Base-by-base conservation (phyloP, 257 asterid species). In the Jacaranda copaia region DNA sequence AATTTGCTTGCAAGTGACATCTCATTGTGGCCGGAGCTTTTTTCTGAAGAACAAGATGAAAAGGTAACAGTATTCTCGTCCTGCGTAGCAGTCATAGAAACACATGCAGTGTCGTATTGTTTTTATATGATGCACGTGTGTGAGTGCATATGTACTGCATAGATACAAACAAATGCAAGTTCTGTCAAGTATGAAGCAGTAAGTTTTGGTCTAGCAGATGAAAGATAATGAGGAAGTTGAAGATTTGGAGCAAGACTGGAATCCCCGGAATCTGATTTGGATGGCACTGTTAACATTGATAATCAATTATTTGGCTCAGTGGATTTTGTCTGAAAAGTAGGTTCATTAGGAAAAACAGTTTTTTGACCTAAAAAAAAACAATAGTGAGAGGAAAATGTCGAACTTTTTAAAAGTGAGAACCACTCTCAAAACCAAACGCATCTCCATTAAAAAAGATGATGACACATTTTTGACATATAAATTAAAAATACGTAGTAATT, bases 261-360 rank as follows among this genome's bases (percentile, higher is more conserved):
- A 85, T 72, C 82, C 85, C 85, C 88, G 70, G 97, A 87, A 16
- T 80, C 85, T 7, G 73, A 84, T 76, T 80, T 91, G 84, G 90
- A 80, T 82, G 93, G 87, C 61, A 83, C 87, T 71, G 86, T 93
- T 85, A 73, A 82, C 73, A 82, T 91, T 74, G 97, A 96, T 80
- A 89, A 81, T 73, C 91, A 84, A 84, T 81, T 96, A 80, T 96
- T 93, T 85, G 98, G 97, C 52, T 93, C 97, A 16, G 61, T 74
- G 62, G 96, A 91, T 84, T 92, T 93, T 66, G 80, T 85, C 78
- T 82, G 79, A 81, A 76, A 14, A 51, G 94, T 90, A 82, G 78
- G 92, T 73, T 9, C 16, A 51, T 42, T 12, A 48, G 1, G 11
- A 25, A 25, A 25, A 25, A 25, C 32, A 25, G 1, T 25, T 25